These are phyloP conservation scores for Bisporella sp. DNA, from an alignment of 2,329 filamentous ascomycete genomes.

Conservation along the genomic window DNA sequence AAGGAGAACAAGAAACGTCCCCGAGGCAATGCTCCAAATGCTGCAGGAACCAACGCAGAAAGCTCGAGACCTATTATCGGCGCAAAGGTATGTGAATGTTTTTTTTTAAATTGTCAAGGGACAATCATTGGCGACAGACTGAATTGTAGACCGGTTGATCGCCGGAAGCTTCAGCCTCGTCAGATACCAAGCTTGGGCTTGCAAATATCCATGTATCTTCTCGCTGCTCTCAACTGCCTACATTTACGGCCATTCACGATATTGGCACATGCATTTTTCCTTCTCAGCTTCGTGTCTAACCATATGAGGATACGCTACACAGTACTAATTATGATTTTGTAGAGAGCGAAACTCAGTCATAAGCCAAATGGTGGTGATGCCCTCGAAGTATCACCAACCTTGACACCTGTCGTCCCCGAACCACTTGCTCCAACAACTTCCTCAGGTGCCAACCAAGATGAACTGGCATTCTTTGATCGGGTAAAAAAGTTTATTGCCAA, in stretches of 20 bases:
- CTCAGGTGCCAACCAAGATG: slow-evolving; percentile 70
- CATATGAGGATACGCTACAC: too few relatives aligned
- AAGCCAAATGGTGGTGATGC: slow-evolving; percentile 29
- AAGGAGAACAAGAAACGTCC: slow-evolving; percentile 86
- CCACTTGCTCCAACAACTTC: slow-evolving; percentile 73
- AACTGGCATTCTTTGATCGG: slow-evolving; percentile 89
- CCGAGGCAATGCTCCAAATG: slow-evolving; percentile 35
- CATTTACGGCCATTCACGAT: too few relatives aligned
- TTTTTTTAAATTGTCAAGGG: slow-evolving; percentile 14
- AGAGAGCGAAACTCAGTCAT: slow-evolving; percentile 68
- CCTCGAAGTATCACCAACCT: slow-evolving; percentile 62
- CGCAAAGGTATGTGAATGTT: slow-evolving; percentile 19
- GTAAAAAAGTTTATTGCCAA: slow-evolving; percentile 96
- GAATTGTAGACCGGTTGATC: too few relatives aligned
- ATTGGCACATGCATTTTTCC: background rate
- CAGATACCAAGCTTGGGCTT: too few relatives aligned
- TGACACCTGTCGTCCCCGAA: slow-evolving; percentile 83
- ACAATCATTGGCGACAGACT: too few relatives aligned
- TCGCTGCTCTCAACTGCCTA: too few relatives aligned
- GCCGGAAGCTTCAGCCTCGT: too few relatives aligned
- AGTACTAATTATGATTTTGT: slow-evolving; percentile 5
- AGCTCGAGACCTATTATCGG: background rate
- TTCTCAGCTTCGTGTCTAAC: slow-evolving; percentile 2
- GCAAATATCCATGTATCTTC: too few relatives aligned
- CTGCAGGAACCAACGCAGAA: background rate